Evolutionary conservation across 2,329 filamentous ascomycete species (phyloP).

Genomic region (Fusarium cyanostomum): DNA sequence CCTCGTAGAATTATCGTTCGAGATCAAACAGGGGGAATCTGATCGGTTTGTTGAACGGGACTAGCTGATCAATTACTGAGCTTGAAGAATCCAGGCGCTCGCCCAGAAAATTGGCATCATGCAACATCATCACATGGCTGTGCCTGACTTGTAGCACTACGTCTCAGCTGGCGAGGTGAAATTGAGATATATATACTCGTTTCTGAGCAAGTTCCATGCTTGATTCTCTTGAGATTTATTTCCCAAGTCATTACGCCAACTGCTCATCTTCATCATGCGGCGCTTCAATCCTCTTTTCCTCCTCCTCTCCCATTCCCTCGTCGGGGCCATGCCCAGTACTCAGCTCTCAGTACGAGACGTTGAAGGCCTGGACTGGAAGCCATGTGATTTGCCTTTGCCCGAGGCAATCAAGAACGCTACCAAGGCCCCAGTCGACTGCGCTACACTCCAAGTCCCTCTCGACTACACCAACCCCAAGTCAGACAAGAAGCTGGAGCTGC

Average conservation of each 20-base stretch:
- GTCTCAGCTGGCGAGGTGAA: background rate
- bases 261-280: background rate
- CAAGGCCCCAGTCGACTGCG: constrained; percentile 40
- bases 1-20: background rate
- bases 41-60: background rate
- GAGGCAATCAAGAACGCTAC: background rate
- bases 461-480: constrained; percentile 47
- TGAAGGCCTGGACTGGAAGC: background rate
- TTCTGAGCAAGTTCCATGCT: background rate
- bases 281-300: background rate
- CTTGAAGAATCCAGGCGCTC: background rate
- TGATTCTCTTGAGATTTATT: background rate
- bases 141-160: background rate
- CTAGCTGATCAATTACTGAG: background rate
- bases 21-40: background rate
- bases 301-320: background rate
- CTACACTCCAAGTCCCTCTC: constrained; percentile 48
- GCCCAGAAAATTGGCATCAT: background rate
- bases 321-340: background rate
- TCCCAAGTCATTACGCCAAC: background rate
- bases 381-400: background rate
- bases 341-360: background rate
- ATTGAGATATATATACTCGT: background rate
- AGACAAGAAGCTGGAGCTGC: constrained; percentile 43
- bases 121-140: background rate